Percentiles rank a stretch among this genome's conserved stretches.
Evolutionary conservation across 106 monocot species (phyloP).

Genomic region (Dendrobium nobile): DNA sequence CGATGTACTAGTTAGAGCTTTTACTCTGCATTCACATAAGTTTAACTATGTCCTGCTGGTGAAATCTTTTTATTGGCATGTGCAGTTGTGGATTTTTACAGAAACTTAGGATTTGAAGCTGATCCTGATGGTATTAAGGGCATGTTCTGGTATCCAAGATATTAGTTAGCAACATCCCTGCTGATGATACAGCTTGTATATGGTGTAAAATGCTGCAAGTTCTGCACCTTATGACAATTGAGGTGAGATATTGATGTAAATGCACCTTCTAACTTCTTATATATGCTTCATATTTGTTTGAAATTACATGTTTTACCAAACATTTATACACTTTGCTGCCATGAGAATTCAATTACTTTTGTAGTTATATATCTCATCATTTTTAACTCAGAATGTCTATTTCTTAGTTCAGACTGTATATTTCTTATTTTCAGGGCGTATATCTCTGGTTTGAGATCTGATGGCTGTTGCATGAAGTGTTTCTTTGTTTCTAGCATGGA

Average conservation of each 20-base stretch:
- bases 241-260: neutral
- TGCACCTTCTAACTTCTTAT: neutral
- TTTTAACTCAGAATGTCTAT: too few species aligned
- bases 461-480: too few species aligned
- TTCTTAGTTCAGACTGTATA: too few species aligned
- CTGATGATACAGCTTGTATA: neutral
- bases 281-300: neutral
- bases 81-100: slow-evolving; percentile 98
- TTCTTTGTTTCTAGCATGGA: too few species aligned
- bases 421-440: too few species aligned
- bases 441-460: too few species aligned
- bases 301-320: neutral
- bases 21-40: neutral
- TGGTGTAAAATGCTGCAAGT: neutral
- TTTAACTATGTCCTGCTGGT: neutral
- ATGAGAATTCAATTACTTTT: too few species aligned
- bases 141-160: slow-evolving; percentile 96
- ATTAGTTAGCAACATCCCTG: slow-evolving; percentile 16
- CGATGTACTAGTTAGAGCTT: too few species aligned
- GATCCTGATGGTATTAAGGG: slow-evolving; percentile 98
- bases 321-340: too few species aligned
- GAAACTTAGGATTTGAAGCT: slow-evolving; percentile 89
- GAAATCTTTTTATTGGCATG: neutral
- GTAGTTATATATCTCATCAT: too few species aligned
- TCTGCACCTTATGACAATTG: neutral